Conservation (phyloP, 2,329 filamentous ascomycete genomes). For the Cladosporium austrohemisphaericum region DNA sequence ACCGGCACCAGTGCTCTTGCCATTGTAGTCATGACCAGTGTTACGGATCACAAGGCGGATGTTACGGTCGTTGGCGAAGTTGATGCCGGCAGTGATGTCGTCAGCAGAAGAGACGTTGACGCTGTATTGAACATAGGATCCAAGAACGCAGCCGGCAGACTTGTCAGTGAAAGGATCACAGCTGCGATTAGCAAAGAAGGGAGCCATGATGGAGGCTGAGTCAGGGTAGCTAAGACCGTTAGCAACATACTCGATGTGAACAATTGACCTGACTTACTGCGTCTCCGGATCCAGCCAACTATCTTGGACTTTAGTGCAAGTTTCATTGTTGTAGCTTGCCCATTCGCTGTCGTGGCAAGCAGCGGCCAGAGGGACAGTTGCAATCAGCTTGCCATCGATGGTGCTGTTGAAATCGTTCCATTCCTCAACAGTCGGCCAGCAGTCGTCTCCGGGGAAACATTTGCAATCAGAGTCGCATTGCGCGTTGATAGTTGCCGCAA, state of each 20-base stretch:
- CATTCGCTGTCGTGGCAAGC: slow-evolving; percentile 46
- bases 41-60: slow-evolving; percentile 48
- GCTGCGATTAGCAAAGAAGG: slow-evolving; percentile 37
- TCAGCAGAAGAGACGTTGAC: slow-evolving; percentile 28
- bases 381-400: slow-evolving; percentile 49
- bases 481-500: neutral
- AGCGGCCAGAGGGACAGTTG: slow-evolving; percentile 51
- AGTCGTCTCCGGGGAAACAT: slow-evolving; percentile 51
- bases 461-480: slow-evolving; percentile 18
- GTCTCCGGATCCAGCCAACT: slow-evolving; percentile 12
- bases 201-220: slow-evolving; percentile 39
- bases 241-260: neutral
- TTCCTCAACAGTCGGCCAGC: slow-evolving; percentile 48
- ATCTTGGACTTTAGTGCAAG: slow-evolving; percentile 1
- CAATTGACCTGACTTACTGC: neutral
- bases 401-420: slow-evolving; percentile 54
- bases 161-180: slow-evolving; percentile 41
- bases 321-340: slow-evolving; percentile 3
- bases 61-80: slow-evolving; percentile 46
- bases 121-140: slow-evolving; percentile 39
- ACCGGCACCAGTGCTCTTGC: slow-evolving; percentile 60
- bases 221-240: slow-evolving; percentile 24
- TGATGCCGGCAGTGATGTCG: slow-evolving; percentile 25
- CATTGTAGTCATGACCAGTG: slow-evolving; percentile 46
- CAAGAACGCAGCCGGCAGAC: slow-evolving; percentile 39